These are phyloP conservation scores for Nemania serpens DNA, from an alignment of 2,329 filamentous ascomycete genomes.

Conservation along the genomic window DNA sequence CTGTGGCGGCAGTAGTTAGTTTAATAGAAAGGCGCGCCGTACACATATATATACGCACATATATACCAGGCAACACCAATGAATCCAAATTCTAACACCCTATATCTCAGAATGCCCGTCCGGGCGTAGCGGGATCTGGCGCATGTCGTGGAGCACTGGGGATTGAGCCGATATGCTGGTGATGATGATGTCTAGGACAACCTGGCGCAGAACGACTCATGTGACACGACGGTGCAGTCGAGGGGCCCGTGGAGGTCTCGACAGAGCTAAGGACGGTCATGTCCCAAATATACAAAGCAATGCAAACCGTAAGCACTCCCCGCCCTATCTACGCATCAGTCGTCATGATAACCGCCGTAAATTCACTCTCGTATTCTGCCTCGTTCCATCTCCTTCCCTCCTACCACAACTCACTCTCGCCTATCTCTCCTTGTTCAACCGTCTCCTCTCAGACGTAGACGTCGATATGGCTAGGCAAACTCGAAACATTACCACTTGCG, in stretches of 20 bases:
- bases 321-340: not conserved
- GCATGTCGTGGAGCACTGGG: not conserved
- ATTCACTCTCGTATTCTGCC: not conserved
- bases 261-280: not conserved
- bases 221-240: not conserved
- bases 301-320: not conserved
- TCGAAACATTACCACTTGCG: not conserved
- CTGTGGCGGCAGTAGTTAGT: not conserved
- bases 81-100: not conserved
- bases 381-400: not conserved
- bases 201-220: conserved; percentile 6
- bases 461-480: not conserved
- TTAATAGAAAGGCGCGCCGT: not conserved
- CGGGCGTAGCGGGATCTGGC: not conserved
- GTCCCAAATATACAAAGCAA: not conserved
- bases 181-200: conserved; percentile 1
- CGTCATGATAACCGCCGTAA: not conserved
- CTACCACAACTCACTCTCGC: not conserved
- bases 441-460: not conserved
- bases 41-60: not conserved
- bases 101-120: not conserved
- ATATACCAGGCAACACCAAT: not conserved
- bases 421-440: not conserved
- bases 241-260: not conserved
- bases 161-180: not conserved